Base-by-base conservation (phyloP, 352 stramenopile genomes). In the Phytophthora citricola region DNA sequence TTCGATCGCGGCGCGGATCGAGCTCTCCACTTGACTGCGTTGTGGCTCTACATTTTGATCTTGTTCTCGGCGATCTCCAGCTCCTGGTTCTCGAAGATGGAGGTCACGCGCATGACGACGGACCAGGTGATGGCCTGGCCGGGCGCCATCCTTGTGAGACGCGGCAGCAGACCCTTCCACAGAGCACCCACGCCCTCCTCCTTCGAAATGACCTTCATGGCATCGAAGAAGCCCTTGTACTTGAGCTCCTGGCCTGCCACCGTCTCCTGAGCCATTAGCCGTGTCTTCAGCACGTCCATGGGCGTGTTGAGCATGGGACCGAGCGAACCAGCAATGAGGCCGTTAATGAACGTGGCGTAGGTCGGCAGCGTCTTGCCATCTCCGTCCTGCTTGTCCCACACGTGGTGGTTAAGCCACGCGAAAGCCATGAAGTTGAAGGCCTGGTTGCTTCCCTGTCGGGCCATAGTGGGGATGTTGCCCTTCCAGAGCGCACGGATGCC, bases 361-460 rank as follows among this genome's bases (percentile, higher is more conserved):
- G 88, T 87, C 45, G 91, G 84, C 63, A 99, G 81, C 51, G 89
- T 93, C 68, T 95, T 95, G 65, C 88, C 90, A 59, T 96, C 91
- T 22, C 86, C 92, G 51, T 96, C 87, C 65, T 95, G 76, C 74
- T 96, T 96, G 51, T 94, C 83, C 85, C 91, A 98, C 72, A 98
- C 88, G 61, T 92, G 75, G 71, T 97, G 92, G 81, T 99, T 94
- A 15, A 97, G 71, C 84, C 87, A 94, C 12, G 85, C 87, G 52
- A 95, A 99, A 9, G 81, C 91, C 63, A 98, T 98, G 72, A 99
- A 99, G 83, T 99, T 99, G 61, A 99, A 98, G 5, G 96, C 97
- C 76, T 99, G 97, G 85, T 99, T 99, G 71, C 89, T 98, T 31
- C 97, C 97, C 78, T 99, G 97, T 39, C 97, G 88, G 43, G 98